Evolutionary conservation across 2,329 filamentous ascomycete species (phyloP).

Genomic region (Phaeosphaeriaceae sp.): DNA sequence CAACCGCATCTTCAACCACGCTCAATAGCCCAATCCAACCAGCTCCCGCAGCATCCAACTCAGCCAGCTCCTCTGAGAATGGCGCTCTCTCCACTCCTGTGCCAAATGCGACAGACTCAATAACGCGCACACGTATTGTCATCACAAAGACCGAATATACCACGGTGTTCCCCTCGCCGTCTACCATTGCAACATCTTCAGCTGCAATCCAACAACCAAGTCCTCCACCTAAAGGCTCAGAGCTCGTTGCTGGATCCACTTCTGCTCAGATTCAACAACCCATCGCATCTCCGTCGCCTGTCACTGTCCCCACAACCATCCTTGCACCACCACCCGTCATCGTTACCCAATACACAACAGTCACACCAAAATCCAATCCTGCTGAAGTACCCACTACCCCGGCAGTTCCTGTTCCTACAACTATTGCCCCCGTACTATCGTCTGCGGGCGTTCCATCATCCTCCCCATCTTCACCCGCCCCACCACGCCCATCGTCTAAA

Average conservation of each 20-base stretch:
- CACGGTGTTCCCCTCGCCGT: constrained; percentile 29
- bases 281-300: constrained; percentile 3
- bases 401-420: neutral
- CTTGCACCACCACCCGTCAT: constrained; percentile 32
- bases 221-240: constrained; percentile 4
- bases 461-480: neutral
- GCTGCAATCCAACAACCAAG: constrained; percentile 7
- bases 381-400: constrained; percentile 6
- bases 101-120: constrained; percentile 9
- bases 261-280: constrained; percentile 4
- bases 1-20: constrained; percentile 1
- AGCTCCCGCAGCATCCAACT: neutral
- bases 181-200: constrained; percentile 5
- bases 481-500: neutral
- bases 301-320: constrained; percentile 17
- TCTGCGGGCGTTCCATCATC: neutral
- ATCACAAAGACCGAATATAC: constrained; percentile 40
- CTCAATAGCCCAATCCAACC: constrained; percentile 9
- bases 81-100: neutral
- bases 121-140: constrained; percentile 22
- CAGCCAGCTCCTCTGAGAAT: constrained; percentile 1
- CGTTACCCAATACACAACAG: constrained; percentile 40
- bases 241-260: neutral
- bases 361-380: constrained; percentile 16
- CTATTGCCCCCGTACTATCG: constrained; percentile 4